A percentile compares a stretch with the other conserved stretches of the same genome.
Evolutionary conservation across 768 basidiomycete species (phyloP).

Genomic region (Leccinum rimulosum): DNA sequence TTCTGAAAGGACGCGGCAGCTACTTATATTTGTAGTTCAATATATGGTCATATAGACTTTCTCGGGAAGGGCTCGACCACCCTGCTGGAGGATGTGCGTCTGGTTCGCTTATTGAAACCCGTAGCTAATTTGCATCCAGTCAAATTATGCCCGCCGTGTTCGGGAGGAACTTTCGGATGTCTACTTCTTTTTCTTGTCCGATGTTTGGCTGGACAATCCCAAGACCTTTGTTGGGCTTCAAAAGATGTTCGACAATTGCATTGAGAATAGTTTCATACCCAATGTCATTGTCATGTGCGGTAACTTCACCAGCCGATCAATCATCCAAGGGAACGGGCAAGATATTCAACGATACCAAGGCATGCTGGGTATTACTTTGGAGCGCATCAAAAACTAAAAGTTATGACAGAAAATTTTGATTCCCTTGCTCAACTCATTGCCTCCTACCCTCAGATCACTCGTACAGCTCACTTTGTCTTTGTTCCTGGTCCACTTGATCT

Average conservation of each 20-base stretch:
- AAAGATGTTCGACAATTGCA: constrained; percentile 86
- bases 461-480: constrained; percentile 85
- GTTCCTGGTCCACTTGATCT: constrained; percentile 94
- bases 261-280: constrained; percentile 84
- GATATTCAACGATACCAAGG: constrained; percentile 87
- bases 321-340: constrained; percentile 72
- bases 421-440: constrained; percentile 81
- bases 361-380: constrained; percentile 24
- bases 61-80: constrained; percentile 93
- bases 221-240: constrained; percentile 76
- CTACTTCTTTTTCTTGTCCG: constrained; percentile 91
- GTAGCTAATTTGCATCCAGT: constrained; percentile 37
- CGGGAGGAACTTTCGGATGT: constrained; percentile 70
- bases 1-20: background rate
- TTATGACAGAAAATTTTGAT: constrained; percentile 79
- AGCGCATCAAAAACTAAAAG: constrained; percentile 1
- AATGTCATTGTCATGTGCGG: constrained; percentile 91
- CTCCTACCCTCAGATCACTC: constrained; percentile 73
- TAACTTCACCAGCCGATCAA: constrained; percentile 86
- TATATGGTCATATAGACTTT: constrained; percentile 97
- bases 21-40: constrained; percentile 52
- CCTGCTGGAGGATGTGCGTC: constrained; percentile 80
- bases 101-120: background rate
- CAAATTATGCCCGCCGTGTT: constrained; percentile 59
- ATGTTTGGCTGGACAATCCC: constrained; percentile 92